These are phyloP conservation scores for Colletotrichum echinochloae DNA, from an alignment of 2,329 filamentous ascomycete species.

Conservation along the genomic window DNA sequence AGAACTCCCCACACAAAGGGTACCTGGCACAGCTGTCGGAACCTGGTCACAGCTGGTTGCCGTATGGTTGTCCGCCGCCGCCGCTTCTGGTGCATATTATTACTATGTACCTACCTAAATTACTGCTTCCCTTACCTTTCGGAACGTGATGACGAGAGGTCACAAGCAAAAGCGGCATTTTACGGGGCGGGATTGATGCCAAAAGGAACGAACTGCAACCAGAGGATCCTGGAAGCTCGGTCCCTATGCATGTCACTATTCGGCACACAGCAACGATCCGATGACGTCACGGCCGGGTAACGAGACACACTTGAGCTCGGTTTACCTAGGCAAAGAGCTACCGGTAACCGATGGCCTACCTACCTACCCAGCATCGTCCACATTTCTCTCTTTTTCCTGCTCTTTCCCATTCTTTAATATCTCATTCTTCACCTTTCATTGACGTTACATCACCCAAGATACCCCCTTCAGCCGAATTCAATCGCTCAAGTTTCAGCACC, in stretches of 20 bases:
- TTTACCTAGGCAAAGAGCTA: conserved; percentile 16
- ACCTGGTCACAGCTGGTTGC: background rate
- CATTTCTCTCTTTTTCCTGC: background rate
- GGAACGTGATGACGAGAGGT: background rate
- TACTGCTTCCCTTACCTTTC: background rate
- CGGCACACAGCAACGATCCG: background rate
- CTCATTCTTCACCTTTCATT: background rate
- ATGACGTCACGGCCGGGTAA: conserved; percentile 34
- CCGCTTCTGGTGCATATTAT: background rate
- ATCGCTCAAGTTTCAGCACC: background rate
- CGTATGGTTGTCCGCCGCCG: background rate
- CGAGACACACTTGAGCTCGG: conserved; percentile 9
- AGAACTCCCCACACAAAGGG: no score
- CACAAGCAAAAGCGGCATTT: background rate
- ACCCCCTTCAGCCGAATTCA: background rate
- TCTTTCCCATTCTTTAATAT: background rate
- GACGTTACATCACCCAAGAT: background rate
- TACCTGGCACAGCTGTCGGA: conserved; percentile 1
- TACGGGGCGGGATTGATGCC: conserved; percentile 14
- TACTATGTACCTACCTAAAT: no score
- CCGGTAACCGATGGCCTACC: background rate
- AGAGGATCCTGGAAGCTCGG: conserved; percentile 1
- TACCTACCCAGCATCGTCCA: background rate
- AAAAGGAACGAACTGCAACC: background rate
- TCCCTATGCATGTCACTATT: conserved; percentile 28